Evolutionary conservation across 345 rosid genomes (phyloP), one percentile per base, ranked within the genome.

Genomic region (Salix dunnii): DNA sequence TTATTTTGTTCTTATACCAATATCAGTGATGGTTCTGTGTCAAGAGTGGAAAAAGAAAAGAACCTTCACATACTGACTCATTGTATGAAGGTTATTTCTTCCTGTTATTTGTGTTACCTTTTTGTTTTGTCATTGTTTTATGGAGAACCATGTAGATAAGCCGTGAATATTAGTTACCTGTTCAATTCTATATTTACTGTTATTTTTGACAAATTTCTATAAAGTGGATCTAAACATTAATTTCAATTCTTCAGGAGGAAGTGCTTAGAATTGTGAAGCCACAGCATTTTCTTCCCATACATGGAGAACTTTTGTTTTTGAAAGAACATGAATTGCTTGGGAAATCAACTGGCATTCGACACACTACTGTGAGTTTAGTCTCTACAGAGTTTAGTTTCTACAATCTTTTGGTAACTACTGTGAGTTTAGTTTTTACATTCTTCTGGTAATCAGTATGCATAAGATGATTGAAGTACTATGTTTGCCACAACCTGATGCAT

Each of bases 251-350:
- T 80, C 86, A 96, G 99, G 99, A 96, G 87, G 98, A 96, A 85
- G 97, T 92, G 74, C 96, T 96, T 77, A 86, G 87, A 86, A 89
- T 96, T 76, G 97, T 96, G 74, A 96, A 93, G 88, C 99, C 99
- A 6, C 99, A 96, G 74, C 99, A 96, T 86, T 96, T 96, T 87
- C 88, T 96, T 74, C 98, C 99, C 55, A 87, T 93, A 75, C 98
- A 96, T 79, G 99, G 99, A 82, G 99, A 96, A 84, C 99, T 96
- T 31, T 75, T 96, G 90, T 96, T 96, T 86, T 85, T 96, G 74
- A 93, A 92, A 87, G 99, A 96, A 87, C 99, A 93, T 81, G 98
- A 96, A 86, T 81, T 90, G 80, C 98, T 96, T 40, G 99, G 98
- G 53, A 93, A 86, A 75, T 87, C 98, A 72, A 93, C 95, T 79